Evolutionary conservation across 805 yeast species (phyloP).

Genomic region (Yarrowia keelungensis): DNA sequence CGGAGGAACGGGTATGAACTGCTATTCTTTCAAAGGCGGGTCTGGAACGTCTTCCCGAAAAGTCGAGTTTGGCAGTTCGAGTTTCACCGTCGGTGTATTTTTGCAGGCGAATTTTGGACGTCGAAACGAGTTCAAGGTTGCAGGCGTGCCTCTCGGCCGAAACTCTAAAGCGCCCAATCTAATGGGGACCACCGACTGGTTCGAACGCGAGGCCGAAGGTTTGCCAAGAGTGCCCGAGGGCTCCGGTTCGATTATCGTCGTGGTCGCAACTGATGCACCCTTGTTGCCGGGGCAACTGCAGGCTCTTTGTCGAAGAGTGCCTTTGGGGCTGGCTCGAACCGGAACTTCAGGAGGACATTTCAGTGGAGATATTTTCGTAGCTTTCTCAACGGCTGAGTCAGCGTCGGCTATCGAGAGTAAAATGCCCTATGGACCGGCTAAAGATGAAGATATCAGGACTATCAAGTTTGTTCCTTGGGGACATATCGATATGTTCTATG

Average conservation of each 20-base stretch:
- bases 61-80: not conserved
- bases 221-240: constrained; percentile 18
- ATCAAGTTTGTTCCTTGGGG: constrained; percentile 25
- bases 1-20: constrained; percentile 29
- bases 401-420: not conserved
- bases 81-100: constrained; percentile 8
- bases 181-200: constrained; percentile 32
- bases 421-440: constrained; percentile 21
- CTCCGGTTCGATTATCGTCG: constrained; percentile 11
- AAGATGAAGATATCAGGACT: not conserved
- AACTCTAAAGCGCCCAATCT: constrained; percentile 17
- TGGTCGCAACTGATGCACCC: constrained; percentile 23
- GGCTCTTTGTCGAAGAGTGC: constrained; percentile 12
- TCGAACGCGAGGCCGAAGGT: constrained; percentile 21
- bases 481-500: constrained; percentile 18
- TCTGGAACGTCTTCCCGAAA: constrained; percentile 8
- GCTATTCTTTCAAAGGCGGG: constrained; percentile 34
- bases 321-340: constrained; percentile 27
- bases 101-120: constrained; percentile 25
- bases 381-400: constrained; percentile 8
- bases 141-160: not conserved
- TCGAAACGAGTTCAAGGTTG: constrained; percentile 13
- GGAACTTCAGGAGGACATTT: constrained; percentile 29
- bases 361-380: constrained; percentile 16
- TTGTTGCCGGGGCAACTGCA: constrained; percentile 7